Conservation (phyloP, 768 basidiomycete genomes). For the Guyanaporus albipodus region DNA sequence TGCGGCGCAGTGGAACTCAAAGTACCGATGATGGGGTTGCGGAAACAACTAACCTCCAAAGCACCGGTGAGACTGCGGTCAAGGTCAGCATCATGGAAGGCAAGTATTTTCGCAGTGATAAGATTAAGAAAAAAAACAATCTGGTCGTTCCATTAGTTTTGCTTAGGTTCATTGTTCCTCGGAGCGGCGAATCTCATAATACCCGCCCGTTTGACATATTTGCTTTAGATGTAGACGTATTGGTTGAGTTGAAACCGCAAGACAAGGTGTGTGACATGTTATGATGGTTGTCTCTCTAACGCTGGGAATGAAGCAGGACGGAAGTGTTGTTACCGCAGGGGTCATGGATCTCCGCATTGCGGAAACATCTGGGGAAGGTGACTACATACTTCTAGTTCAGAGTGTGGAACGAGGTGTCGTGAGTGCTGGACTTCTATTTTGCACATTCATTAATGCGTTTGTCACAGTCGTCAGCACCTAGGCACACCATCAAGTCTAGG, state of each 20-base stretch:
- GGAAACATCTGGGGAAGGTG: conserved; percentile 41
- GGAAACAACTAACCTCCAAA: conserved; percentile 18
- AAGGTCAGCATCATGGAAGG: conserved; percentile 50
- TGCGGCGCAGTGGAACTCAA: conserved; percentile 36
- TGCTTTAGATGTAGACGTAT: conserved; percentile 58
- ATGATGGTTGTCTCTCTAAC: conserved; percentile 2
- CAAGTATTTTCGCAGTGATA: conserved; percentile 1
- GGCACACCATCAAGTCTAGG: conserved; percentile 56
- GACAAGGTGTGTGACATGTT: conserved; percentile 51
- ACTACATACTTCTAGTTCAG: conserved; percentile 43
- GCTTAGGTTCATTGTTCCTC: conserved; percentile 49
- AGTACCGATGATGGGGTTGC: conserved; percentile 39
- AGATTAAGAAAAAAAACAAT: background rate
- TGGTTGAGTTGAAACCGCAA: conserved; percentile 65
- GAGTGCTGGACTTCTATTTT: conserved; percentile 20
- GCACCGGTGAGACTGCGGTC: conserved; percentile 42
- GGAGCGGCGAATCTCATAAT: conserved; percentile 29
- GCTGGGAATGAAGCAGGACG: conserved; percentile 44
- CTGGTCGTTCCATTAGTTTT: conserved; percentile 25
- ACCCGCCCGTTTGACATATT: conserved; percentile 51
- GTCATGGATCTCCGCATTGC: conserved; percentile 58
- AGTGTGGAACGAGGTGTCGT: conserved; percentile 61
- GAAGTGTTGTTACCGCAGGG: conserved; percentile 60
- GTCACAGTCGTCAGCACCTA: conserved; percentile 41
- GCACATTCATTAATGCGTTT: conserved; percentile 1